Base-by-base conservation (phyloP, 176 grass and related monocot genomes). In the Pharus latifolius region DNA sequence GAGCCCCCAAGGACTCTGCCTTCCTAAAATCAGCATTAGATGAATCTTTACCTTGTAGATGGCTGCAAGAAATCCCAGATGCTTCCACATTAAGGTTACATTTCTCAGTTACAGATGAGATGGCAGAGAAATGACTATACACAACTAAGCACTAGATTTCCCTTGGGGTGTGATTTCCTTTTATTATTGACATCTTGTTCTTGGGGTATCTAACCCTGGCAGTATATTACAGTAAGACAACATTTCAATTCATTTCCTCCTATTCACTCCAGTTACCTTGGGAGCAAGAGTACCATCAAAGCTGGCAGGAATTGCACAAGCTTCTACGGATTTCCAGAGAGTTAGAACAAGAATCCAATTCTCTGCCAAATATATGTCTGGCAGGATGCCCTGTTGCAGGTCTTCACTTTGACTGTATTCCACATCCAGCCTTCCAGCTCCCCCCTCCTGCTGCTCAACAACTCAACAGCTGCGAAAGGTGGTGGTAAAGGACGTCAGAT, bases 321-420 rank as follows among this genome's bases (percentile, higher is more conserved):
- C 62, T 26, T 56, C 69, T 54, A 68, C 60, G 18, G 35, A 50
- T 55, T 70, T 70, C 48, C 12, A 27, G 17, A 49, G 61, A 74
- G 52, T 30, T 69, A 69, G 69, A 80, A 80, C 56, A 72, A 52
- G 69, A 85, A 79, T 74, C 69, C 63, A 80, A 80, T 74, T 61
- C 69, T 54, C 29, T 75, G 76, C 42, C 20, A 67, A 4, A 63
- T 52, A 38, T 18, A 49, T 35, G 26, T 67, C 63, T 34, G 59
- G 32, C 45, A 76, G 82, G 69, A 84, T 79, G 62, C 72, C 40
- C 69, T 79, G 75, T 27, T 59, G 69, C 53, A 74, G 75, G 18
- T 43, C 37, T 69, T 79, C 24, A 28, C 82, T 84, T 79, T 79
- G 68, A 85, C 69, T 73, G 62, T 56, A 80, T 79, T 79, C 52